Conservation (phyloP, 1,139 yeast species). For the Lodderomyces elongisporus region DNA sequence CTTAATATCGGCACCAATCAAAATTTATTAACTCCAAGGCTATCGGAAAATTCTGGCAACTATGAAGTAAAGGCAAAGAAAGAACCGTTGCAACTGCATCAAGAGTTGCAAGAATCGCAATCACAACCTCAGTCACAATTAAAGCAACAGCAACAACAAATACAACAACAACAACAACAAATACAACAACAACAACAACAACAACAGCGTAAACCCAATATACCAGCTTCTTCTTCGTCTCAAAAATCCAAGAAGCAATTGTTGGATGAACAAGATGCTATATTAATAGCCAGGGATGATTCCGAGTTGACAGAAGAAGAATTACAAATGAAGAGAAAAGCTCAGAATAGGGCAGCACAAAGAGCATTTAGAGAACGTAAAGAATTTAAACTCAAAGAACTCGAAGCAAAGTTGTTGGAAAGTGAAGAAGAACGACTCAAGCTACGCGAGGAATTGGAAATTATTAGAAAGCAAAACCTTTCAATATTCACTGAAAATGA, state of each 20-base stretch:
- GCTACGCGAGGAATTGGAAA: slow-evolving; percentile 50
- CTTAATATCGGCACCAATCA: slow-evolving; percentile 3
- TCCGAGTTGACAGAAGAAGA: slow-evolving; percentile 45
- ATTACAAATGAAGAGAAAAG: slow-evolving; percentile 55
- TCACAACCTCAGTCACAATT: no score
- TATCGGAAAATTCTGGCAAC: slow-evolving; percentile 10
- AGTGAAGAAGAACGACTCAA: slow-evolving; percentile 57
- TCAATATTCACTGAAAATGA: slow-evolving; percentile 58
- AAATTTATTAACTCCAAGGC: slow-evolving; percentile 10
- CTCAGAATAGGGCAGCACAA: slow-evolving; percentile 87
- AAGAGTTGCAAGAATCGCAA: no score
- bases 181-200: no score
- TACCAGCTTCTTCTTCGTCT: no score
- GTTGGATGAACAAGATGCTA: slow-evolving; percentile 36
- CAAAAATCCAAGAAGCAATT: slow-evolving; percentile 20
- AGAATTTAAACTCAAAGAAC: slow-evolving; percentile 65
- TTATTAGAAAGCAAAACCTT: slow-evolving; percentile 48
- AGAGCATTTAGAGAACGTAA: slow-evolving; percentile 85
- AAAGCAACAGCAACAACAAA: no score
- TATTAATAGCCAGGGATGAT: slow-evolving; percentile 37
- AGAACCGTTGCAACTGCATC: no score
- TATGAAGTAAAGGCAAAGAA: no score
- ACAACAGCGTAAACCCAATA: no score
- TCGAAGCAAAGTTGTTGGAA: slow-evolving; percentile 53
- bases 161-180: no score